phyloP scores from a whole-genome alignment of 2,329 filamentous ascomycete species.

The Dendryphion nanum region DNA sequence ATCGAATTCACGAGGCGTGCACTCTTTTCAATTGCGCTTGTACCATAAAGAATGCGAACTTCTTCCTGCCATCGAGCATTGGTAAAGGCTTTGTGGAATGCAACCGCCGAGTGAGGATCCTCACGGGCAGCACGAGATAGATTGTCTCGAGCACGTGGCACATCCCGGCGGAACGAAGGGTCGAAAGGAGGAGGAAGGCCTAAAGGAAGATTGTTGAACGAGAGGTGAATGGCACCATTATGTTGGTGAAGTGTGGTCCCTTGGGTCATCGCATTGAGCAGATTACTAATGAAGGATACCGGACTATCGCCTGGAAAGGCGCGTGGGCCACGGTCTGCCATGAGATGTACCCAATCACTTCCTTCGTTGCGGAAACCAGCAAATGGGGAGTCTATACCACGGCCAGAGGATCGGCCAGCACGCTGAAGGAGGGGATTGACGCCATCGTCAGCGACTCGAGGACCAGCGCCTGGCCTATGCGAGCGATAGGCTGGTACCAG shows the following conservation, averaged over 20 bases:
- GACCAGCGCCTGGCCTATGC: conserved; percentile 54
- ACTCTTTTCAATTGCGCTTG: conserved; percentile 65
- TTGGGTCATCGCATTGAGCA: conserved; percentile 55
- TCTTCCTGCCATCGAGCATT: conserved; percentile 84
- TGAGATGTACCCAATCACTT: conserved; percentile 54
- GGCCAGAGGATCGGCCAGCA: conserved; percentile 35
- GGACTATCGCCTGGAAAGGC: conserved; percentile 49
- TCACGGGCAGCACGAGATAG: conserved; percentile 41
- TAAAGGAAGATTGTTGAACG: conserved; percentile 45
- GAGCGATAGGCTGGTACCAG: conserved; percentile 48
- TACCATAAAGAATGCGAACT: conserved; percentile 79
- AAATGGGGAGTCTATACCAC: conserved; percentile 20
- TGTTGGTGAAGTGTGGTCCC: conserved; percentile 34
- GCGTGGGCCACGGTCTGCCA: conserved; percentile 48
- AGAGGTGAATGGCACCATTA: conserved; percentile 52
- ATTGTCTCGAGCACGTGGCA: conserved; percentile 28
- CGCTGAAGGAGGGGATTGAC: conserved; percentile 83
- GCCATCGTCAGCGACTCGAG: conserved; percentile 71
- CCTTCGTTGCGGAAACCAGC: conserved; percentile 33
- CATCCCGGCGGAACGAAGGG: conserved; percentile 28
- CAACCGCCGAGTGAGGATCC: conserved; percentile 71
- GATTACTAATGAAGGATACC: conserved; percentile 57
- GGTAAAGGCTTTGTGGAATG: conserved; percentile 72
- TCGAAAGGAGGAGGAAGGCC: conserved; percentile 32
- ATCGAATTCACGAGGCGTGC: conserved; percentile 67